phyloP scores from a whole-genome alignment of 306 rosid genomes.

The Casuarina glauca region DNA sequence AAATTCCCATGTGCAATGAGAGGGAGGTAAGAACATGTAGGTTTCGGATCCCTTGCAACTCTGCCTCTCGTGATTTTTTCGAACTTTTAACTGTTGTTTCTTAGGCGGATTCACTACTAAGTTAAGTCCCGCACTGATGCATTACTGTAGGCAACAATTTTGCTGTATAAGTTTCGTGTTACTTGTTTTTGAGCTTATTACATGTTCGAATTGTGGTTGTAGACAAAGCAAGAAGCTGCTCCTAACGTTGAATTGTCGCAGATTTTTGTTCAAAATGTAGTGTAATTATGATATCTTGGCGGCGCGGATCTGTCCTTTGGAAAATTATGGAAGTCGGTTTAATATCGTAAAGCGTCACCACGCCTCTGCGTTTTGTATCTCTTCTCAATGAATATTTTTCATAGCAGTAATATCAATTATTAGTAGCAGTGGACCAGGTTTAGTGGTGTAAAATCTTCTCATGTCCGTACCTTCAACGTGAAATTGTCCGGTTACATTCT shows the following conservation, averaged over 20 bases:
- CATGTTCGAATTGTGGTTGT: background rate
- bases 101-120: background rate
- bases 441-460: background rate
- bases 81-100: background rate
- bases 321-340: background rate
- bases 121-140: background rate
- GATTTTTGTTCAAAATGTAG: background rate
- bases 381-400: background rate
- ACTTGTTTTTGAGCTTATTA: conserved; percentile 3
- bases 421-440: background rate
- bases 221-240: background rate
- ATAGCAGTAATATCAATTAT: background rate
- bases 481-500: background rate
- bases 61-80: conserved; percentile 12
- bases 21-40: conserved; percentile 98
- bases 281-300: background rate
- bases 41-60: conserved; percentile 51
- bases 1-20: conserved; percentile 99
- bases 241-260: background rate
- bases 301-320: background rate
- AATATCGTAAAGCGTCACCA: background rate
- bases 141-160: background rate
- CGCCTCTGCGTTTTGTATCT: background rate
- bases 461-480: background rate
- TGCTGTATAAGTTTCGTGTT: background rate